phyloP scores from a whole-genome alignment of 2,329 filamentous ascomycete species.

The Fusarium abutilonis region DNA sequence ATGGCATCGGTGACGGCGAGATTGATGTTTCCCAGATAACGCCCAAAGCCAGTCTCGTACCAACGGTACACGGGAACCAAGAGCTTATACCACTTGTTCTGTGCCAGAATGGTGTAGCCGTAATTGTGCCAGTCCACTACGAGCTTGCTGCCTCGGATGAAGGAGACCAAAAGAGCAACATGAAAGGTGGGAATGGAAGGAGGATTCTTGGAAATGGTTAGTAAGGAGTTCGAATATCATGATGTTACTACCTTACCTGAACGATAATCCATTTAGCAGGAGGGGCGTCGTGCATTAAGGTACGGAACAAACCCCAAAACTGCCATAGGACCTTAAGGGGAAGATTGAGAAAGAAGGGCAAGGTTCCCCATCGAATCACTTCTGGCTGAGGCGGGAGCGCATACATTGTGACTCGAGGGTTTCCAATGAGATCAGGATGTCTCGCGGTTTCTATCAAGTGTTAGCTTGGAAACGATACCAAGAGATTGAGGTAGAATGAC shows the following conservation, averaged over 20 bases:
- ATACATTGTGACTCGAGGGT: conserved; percentile 75
- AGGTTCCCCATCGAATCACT: conserved; percentile 71
- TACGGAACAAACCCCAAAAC: conserved; percentile 73
- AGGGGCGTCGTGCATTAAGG: conserved; percentile 77
- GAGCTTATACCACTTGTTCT: conserved; percentile 70
- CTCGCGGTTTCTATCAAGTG: conserved; percentile 73
- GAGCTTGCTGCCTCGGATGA: conserved; percentile 80
- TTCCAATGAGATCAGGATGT: conserved; percentile 78
- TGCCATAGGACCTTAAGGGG: conserved; percentile 91
- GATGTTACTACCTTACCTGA: conserved; percentile 61
- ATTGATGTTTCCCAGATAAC: conserved; percentile 73
- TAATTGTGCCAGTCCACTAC: conserved; percentile 99
- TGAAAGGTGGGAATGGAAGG: conserved; percentile 92
- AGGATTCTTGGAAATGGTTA: conserved; percentile 72
- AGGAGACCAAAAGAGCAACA: conserved; percentile 76
- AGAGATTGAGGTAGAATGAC: conserved; percentile 53
- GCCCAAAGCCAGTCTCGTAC: conserved; percentile 80
- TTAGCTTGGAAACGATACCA: conserved; percentile 13
- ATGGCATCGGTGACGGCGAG: conserved; percentile 92
- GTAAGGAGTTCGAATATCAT: not conserved
- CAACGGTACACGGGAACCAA: conserved; percentile 79
- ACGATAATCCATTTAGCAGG: conserved; percentile 87
- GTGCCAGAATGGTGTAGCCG: conserved; percentile 88
- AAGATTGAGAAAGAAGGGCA: conserved; percentile 80
- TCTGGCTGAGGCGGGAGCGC: conserved; percentile 74